Evolutionary conservation across 2,329 filamentous ascomycete species (phyloP).

Genomic region (Calonectria ilicicola): DNA sequence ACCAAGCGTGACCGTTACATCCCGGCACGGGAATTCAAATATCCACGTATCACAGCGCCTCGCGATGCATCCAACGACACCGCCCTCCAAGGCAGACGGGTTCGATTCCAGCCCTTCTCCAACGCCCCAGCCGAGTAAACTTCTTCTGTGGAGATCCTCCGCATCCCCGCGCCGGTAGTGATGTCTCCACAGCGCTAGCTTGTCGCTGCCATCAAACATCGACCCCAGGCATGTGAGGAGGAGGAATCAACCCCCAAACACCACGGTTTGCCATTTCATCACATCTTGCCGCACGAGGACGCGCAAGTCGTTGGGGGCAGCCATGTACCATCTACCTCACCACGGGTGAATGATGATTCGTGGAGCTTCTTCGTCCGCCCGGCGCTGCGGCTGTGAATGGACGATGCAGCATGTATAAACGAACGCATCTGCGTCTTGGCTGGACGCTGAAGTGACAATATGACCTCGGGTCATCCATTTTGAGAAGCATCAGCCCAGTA

Average conservation of each 20-base stretch:
- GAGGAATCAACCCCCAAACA: not conserved
- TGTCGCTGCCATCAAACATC: slow-evolving; percentile 16
- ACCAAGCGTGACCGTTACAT: not conserved
- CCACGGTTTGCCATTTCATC: slow-evolving; percentile 9
- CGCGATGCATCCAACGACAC: not conserved
- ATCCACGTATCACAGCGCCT: slow-evolving; percentile 37
- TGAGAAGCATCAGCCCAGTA: not conserved
- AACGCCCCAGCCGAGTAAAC: slow-evolving; percentile 19
- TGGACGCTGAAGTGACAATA: not conserved
- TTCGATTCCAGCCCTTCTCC: slow-evolving; percentile 10
- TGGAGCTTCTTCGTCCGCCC: slow-evolving; percentile 35
- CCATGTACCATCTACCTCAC: slow-evolving; percentile 19
- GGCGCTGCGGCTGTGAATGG: slow-evolving; percentile 10
- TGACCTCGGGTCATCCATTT: not conserved
- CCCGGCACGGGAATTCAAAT: slow-evolving; percentile 28
- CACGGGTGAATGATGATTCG: slow-evolving; percentile 31
- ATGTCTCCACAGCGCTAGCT: slow-evolving; percentile 33
- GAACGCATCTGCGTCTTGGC: not conserved
- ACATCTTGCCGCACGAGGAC: slow-evolving; percentile 22
- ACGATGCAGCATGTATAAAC: not conserved
- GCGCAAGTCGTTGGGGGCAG: not conserved
- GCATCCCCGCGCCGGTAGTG: slow-evolving; percentile 35
- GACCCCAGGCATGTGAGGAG: slow-evolving; percentile 27
- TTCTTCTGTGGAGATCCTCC: slow-evolving; percentile 37
- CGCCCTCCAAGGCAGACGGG: slow-evolving; percentile 19